Evolutionary conservation across 768 basidiomycete species (phyloP).

Genomic region (Termitomyces sp.): DNA sequence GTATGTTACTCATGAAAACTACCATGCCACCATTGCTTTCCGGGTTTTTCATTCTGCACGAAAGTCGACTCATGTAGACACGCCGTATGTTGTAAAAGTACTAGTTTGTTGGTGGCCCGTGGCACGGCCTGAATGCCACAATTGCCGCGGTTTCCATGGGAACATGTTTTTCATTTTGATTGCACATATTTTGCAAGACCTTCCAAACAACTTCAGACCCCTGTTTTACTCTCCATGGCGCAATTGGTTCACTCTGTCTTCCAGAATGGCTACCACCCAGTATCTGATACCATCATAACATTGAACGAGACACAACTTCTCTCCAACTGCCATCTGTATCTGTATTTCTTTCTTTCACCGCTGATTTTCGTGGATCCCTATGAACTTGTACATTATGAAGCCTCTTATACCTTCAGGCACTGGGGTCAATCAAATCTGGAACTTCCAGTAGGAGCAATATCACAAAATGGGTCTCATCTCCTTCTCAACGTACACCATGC

Average conservation of each 20-base stretch:
- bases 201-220: too few species aligned
- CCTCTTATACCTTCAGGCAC: constrained; percentile 33
- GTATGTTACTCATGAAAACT: background rate
- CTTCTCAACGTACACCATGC: constrained; percentile 19
- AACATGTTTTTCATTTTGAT: background rate
- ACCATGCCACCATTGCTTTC: background rate
- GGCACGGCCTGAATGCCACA: too few species aligned
- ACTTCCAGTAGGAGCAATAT: constrained; percentile 36
- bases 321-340: constrained; percentile 29
- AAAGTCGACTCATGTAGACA: background rate
- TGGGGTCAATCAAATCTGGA: constrained; percentile 42
- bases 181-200: background rate
- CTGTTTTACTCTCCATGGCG: constrained; percentile 12
- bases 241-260: constrained; percentile 23
- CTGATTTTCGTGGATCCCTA: constrained; percentile 43
- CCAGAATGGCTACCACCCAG: constrained; percentile 35
- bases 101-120: too few species aligned
- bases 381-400: constrained; percentile 34
- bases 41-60: background rate
- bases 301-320: constrained; percentile 7
- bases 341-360: constrained; percentile 35
- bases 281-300: constrained; percentile 24
- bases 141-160: too few species aligned
- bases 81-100: background rate
- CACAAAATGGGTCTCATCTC: constrained; percentile 17